Conservation (phyloP, 805 yeast species). For the Metschnikowia dekortorum region DNA sequence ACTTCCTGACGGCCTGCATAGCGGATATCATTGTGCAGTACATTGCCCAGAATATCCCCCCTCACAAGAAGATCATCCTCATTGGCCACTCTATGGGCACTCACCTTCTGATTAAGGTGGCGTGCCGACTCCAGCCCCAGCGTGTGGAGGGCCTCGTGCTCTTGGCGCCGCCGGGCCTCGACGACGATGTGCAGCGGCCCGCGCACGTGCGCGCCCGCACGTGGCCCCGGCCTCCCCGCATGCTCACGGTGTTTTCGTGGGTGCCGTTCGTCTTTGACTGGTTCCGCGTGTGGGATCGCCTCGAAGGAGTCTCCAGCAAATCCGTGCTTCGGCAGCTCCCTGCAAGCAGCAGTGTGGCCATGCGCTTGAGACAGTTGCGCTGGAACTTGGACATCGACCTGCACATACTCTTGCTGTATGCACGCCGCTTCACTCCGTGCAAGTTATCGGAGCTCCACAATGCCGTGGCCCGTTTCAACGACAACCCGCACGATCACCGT, state of each 20-base stretch:
- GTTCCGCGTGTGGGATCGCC: slow-evolving; percentile 56
- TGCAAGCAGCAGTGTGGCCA: slow-evolving; percentile 26
- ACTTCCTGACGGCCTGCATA: slow-evolving; percentile 40
- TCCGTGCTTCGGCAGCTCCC: slow-evolving; percentile 57
- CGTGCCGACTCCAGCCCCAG: slow-evolving; percentile 28
- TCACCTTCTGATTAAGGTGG: slow-evolving; percentile 46
- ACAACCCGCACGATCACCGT: slow-evolving; percentile 26
- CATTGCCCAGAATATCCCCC: slow-evolving; percentile 35
- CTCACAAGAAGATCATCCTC: slow-evolving; percentile 40
- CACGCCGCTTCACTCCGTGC: slow-evolving; percentile 46
- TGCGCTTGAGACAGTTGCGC: slow-evolving; percentile 55
- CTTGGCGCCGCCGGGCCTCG: slow-evolving; percentile 44
- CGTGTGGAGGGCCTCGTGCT: slow-evolving; percentile 47
- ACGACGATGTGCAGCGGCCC: slow-evolving; percentile 2
- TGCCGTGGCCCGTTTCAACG: slow-evolving; percentile 34
- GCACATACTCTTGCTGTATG: slow-evolving; percentile 48
- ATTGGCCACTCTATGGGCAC: slow-evolving; percentile 79
- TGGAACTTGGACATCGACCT: slow-evolving; percentile 69
- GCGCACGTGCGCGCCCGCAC: not conserved
- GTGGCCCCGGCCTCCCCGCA: not conserved
- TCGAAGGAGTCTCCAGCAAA: slow-evolving; percentile 55
- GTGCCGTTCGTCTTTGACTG: slow-evolving; percentile 48
- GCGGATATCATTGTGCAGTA: slow-evolving; percentile 37
- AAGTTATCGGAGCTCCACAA: slow-evolving; percentile 40
- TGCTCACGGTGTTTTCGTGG: slow-evolving; percentile 30